These are phyloP conservation scores for Sporothrix variecibatus DNA, from an alignment of 2,329 filamentous ascomycete genomes.

Conservation along the genomic window DNA sequence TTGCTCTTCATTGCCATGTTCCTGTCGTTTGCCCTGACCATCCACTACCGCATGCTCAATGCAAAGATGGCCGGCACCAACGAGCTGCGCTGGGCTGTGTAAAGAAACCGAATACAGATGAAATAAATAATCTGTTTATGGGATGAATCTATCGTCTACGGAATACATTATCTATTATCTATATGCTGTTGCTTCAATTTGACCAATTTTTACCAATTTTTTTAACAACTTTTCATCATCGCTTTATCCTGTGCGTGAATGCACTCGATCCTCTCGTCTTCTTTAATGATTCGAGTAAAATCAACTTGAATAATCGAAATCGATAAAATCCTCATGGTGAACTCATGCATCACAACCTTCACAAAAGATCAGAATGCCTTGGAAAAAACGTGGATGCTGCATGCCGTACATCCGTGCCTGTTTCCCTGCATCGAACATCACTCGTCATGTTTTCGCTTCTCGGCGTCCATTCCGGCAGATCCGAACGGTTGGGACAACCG, in stretches of 20 bases:
- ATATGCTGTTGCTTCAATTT: too few species aligned
- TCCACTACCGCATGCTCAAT: slow-evolving; percentile 19
- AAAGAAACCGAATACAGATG: not conserved
- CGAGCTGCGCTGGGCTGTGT: slow-evolving; percentile 22
- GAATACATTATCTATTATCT: too few species aligned
- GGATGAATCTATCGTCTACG: not conserved
- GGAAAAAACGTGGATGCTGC: not conserved
- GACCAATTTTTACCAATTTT: too few species aligned
- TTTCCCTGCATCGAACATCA: not conserved
- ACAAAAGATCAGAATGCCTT: not conserved
- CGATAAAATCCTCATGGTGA: not conserved
- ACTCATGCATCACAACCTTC: not conserved
- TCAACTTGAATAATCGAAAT: too few species aligned
- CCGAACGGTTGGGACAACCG: not conserved
- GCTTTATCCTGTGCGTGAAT: too few species aligned
- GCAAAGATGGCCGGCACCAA: slow-evolving; percentile 13
- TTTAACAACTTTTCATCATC: too few species aligned
- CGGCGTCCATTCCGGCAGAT: not conserved
- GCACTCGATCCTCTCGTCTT: too few species aligned
- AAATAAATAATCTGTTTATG: too few species aligned
- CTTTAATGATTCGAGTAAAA: too few species aligned
- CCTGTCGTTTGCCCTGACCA: not conserved
- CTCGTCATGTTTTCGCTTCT: not conserved
- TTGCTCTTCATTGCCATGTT: slow-evolving; percentile 42
- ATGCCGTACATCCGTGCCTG: not conserved